Percentiles rank a stretch among this genome's conserved stretches.
phyloP scores from a whole-genome alignment of 2,329 filamentous ascomycete species.

The Hysterium pulicare region DNA sequence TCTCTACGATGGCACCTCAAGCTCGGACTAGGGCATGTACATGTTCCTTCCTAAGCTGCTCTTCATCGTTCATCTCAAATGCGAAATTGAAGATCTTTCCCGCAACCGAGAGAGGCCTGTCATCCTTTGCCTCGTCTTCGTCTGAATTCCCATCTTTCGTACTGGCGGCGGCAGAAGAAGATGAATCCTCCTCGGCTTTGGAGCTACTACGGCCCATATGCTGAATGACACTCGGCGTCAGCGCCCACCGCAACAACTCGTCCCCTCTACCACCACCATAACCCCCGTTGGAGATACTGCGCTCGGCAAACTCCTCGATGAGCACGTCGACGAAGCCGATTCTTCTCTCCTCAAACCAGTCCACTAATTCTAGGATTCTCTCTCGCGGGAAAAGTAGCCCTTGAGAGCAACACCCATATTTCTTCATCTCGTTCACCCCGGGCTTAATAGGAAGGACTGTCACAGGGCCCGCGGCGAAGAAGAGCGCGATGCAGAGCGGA shows the following conservation, averaged over 20 bases:
- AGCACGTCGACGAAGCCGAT: constrained; percentile 40
- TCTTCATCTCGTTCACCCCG: constrained; percentile 41
- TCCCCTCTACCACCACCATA: no score
- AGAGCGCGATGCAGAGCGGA: constrained; percentile 31
- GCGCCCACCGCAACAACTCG: constrained; percentile 40
- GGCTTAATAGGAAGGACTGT: constrained; percentile 35
- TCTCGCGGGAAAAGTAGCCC: constrained; percentile 43
- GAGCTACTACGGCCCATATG: constrained; percentile 43
- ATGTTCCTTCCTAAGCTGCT: no score
- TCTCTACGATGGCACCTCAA: no score
- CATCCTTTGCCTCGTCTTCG: no score
- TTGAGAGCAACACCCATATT: constrained; percentile 46
- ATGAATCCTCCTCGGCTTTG: constrained; percentile 33
- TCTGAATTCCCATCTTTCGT: no score
- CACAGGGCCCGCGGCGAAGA: constrained; percentile 41
- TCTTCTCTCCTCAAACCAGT: constrained; percentile 30
- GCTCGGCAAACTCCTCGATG: constrained; percentile 42
- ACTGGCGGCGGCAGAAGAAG: no score
- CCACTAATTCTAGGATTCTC: constrained; percentile 22
- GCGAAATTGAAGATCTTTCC: no score
- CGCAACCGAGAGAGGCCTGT: no score
- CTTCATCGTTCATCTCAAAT: no score
- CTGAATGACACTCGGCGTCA: constrained; percentile 44
- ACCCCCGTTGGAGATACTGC: no score
- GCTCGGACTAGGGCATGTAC: no score